These are phyloP conservation scores for Oryza meyeriana DNA, from an alignment of 176 grass and related monocot genomes.

Conservation along the genomic window DNA sequence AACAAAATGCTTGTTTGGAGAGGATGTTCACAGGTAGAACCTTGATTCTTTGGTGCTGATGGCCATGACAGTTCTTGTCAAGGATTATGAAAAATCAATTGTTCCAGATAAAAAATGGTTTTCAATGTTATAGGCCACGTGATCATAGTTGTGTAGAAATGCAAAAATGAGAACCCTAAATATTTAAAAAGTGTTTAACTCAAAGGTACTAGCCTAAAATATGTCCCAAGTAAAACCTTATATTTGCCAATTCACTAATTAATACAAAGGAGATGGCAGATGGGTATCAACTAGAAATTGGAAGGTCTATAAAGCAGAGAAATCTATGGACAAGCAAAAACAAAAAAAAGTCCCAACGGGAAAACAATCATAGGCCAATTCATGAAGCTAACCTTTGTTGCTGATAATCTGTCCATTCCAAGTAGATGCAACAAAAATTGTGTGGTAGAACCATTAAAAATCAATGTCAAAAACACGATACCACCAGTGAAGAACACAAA, in stretches of 20 bases:
- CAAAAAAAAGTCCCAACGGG: neutral
- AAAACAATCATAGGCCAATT: slow-evolving; percentile 15
- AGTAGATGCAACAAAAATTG: slow-evolving; percentile 75
- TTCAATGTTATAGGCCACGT: neutral
- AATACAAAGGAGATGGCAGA: neutral
- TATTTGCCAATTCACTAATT: neutral
- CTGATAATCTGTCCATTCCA: slow-evolving; percentile 65
- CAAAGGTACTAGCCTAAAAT: neutral
- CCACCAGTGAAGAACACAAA: slow-evolving; percentile 99
- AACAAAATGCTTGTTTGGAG: neutral
- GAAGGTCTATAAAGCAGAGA: slow-evolving; percentile 11
- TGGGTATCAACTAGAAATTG: neutral
- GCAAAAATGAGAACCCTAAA: neutral
- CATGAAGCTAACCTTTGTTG: slow-evolving; percentile 60
- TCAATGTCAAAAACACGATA: slow-evolving; percentile 81
- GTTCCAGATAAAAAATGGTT: neutral
- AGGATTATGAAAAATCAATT: neutral
- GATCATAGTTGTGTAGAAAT: neutral
- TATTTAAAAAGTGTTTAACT: neutral
- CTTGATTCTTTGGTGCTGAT: neutral
- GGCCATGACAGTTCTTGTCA: neutral
- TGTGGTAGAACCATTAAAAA: slow-evolving; percentile 89
- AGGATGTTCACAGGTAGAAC: neutral
- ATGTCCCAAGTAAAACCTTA: slow-evolving; percentile 7
- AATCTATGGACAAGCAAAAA: neutral